Conservation (phyloP, 305 asterid genomes). For the Solanum aculeatissimum region DNA sequence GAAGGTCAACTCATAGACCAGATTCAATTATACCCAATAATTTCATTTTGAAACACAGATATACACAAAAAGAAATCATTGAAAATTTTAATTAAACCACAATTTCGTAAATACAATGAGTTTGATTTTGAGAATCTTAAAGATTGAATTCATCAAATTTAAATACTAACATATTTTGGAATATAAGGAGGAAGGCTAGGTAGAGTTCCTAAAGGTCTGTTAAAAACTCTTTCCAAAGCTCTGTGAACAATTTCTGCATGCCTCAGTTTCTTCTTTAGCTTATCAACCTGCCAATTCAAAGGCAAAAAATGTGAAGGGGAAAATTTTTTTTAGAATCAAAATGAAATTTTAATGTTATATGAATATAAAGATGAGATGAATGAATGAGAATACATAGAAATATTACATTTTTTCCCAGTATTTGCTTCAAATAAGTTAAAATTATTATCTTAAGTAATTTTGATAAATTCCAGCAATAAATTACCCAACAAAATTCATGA, state of each 20-base stretch:
- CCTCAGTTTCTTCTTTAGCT: constrained; percentile 65
- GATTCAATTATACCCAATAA: no score
- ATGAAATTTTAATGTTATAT: not conserved
- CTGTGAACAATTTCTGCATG: constrained; percentile 79
- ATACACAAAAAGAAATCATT: no score
- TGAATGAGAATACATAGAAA: not conserved
- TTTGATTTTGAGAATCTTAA: no score
- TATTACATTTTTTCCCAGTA: not conserved
- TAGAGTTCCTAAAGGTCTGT: constrained; percentile 66
- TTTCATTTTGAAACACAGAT: no score
- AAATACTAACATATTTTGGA: constrained; percentile 47
- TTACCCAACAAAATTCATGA: not conserved
- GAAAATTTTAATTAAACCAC: not conserved
- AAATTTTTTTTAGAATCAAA: not conserved
- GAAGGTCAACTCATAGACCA: no score
- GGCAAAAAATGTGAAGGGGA: not conserved
- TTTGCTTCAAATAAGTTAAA: not conserved
- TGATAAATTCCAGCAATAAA: not conserved
- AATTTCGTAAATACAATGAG: not conserved
- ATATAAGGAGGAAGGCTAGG: constrained; percentile 89
- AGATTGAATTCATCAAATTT: no score
- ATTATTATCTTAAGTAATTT: not conserved
- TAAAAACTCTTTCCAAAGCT: constrained; percentile 70
- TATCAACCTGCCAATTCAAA: constrained; percentile 49
- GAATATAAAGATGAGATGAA: not conserved